Conservation (phyloP, 208 protist species). For the Leishmania aethiopica region DNA sequence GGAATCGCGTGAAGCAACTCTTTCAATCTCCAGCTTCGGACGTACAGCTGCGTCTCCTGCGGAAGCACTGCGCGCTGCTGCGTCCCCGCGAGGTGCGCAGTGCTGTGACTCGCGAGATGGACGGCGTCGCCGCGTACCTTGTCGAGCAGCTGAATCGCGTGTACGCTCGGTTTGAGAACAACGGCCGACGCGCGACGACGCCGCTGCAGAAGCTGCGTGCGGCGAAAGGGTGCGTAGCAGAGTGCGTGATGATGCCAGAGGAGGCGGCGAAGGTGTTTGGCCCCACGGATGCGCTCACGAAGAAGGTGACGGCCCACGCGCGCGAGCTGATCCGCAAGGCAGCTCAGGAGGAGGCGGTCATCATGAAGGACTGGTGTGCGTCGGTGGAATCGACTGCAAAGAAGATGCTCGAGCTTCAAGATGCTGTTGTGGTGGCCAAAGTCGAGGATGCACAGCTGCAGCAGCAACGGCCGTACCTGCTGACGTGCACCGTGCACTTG, state of each 20-base stretch:
- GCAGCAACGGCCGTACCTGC: constrained; percentile 26
- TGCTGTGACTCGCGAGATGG: constrained; percentile 58
- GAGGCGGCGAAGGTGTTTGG: constrained; percentile 66
- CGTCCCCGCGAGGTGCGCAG: constrained; percentile 53
- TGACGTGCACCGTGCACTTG: constrained; percentile 63
- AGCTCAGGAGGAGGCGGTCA: constrained; percentile 23
- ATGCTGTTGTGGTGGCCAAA: constrained; percentile 47
- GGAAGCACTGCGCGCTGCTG: constrained; percentile 62
- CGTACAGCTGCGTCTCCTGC: constrained; percentile 46
- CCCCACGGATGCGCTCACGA: constrained; percentile 31
- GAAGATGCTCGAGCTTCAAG: constrained; percentile 43
- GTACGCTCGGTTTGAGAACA: constrained; percentile 66
- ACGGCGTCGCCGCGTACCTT: constrained; percentile 49
- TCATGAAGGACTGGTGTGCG: constrained; percentile 44
- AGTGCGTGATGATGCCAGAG: constrained; percentile 63
- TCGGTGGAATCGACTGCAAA: constrained; percentile 42
- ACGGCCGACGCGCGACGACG: constrained; percentile 54
- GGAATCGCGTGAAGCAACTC: constrained; percentile 65
- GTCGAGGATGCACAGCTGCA: constrained; percentile 13
- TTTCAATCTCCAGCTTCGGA: constrained; percentile 38
- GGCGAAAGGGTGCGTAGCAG: constrained; percentile 61
- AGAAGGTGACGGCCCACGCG: constrained; percentile 42
- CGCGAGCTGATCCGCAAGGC: constrained; percentile 36
- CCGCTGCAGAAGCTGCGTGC: constrained; percentile 71
- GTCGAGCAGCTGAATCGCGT: constrained; percentile 62